Conservation (phyloP, 2,329 filamentous ascomycete species). For the Claviceps purpurea region DNA sequence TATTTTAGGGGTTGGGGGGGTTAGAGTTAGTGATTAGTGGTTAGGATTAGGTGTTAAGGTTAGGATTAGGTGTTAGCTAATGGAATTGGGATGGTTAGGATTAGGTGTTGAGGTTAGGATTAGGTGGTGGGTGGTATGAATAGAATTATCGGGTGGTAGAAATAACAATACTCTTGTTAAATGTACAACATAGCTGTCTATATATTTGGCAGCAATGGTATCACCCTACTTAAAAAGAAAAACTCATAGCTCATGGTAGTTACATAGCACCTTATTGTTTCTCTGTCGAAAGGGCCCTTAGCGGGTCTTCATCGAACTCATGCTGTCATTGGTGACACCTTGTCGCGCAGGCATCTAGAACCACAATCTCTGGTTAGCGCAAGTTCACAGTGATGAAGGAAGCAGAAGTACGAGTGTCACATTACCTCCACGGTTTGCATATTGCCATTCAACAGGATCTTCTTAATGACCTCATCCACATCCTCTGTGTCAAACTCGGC, state of each 20-base stretch:
- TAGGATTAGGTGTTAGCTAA: too few relatives aligned
- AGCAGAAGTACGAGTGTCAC: not conserved
- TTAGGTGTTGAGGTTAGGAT: too few relatives aligned
- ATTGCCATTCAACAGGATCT: conserved; percentile 66
- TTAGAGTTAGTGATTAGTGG: too few relatives aligned
- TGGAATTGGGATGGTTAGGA: too few relatives aligned
- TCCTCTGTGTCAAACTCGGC: conserved; percentile 75
- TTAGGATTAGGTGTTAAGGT: too few relatives aligned
- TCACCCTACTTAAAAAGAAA: not conserved
- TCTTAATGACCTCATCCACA: conserved; percentile 68
- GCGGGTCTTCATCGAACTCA: conserved; percentile 29
- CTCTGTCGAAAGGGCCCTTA: conserved; percentile 11
- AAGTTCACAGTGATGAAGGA: not conserved
- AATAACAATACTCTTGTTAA: not conserved
- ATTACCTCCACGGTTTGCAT: conserved; percentile 47
- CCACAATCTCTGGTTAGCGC: not conserved
- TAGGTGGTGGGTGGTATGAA: too few relatives aligned
- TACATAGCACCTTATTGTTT: not conserved
- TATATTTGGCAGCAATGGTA: not conserved
- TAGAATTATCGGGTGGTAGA: too few relatives aligned
- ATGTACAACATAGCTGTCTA: not conserved
- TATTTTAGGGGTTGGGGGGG: too few relatives aligned
- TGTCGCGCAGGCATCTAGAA: conserved; percentile 37
- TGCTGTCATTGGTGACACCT: conserved; percentile 40
- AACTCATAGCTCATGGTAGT: not conserved